Evolutionary conservation across 2,329 filamentous ascomycete genomes (phyloP), one percentile per base, ranked within the genome.

Genomic region (Metarhizium sp.): DNA sequence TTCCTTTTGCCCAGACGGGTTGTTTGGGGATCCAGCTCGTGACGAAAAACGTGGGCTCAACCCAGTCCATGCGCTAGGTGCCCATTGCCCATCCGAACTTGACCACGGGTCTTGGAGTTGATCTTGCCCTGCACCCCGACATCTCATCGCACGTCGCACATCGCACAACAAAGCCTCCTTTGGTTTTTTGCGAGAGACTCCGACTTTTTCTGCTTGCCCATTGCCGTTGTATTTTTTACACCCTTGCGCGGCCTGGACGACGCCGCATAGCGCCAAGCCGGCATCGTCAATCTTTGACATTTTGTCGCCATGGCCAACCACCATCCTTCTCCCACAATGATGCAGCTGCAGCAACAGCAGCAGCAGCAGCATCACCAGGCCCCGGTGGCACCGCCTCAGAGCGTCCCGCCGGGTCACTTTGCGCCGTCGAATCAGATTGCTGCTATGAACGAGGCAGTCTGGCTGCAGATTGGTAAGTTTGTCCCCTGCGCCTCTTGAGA

Each of bases 391-490:
- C 66, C 79, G 73, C 67, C 80, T 73, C 67, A 84, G 72, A 65
- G 74, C 58, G 78, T 75, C 55, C 82, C 80, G 63, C 79, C 77
- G 58, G 74, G 71, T 50, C 80, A 83, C 62, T 82, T 81, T 63
- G 76, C 81, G 51, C 80, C 88, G 25, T 84, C 87, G 62, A 87
- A 92, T 63, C 87, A 90, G 67, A 82, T 96, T 53, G 79, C 84
- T 6, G 77, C 82, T 6, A 81, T 92, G 66, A 97, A 95, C 65
- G 92, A 97, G 73, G 79, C 81, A 51, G 85, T 95, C 55, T 97
- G 92, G 92, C 80, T 95, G 67, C 88, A 94, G 69, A 88, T 97
- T 63, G 92, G 91, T 96, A 86, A 60, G 84, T 71, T 46, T 40
- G 55, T 51, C 53, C 50, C 11, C 14, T 29, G 25, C 11, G 45